Evolutionary conservation across 164 flowering plant species (phyloP).

Genomic region (Berberis thunbergii): DNA sequence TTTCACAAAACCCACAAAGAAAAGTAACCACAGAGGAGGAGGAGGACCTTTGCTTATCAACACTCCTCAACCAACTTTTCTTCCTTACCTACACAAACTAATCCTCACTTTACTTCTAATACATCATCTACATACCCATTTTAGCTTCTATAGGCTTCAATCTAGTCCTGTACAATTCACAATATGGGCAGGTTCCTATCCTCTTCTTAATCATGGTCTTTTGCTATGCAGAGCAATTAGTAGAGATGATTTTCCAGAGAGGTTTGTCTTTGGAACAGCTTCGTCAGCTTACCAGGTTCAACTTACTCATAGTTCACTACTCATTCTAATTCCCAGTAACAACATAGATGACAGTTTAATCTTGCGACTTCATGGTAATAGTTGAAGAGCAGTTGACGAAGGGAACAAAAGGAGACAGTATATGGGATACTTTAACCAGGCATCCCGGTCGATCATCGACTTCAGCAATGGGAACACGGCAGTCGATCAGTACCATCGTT

Average conservation of each 20-base stretch:
- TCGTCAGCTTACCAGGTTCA: slow-evolving; percentile 89
- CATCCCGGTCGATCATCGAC: slow-evolving; percentile 63
- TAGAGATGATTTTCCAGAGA: slow-evolving; percentile 67
- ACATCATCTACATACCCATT: neutral
- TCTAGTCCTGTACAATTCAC: neutral
- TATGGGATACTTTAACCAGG: slow-evolving; percentile 74
- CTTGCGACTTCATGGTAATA: slow-evolving; percentile 7
- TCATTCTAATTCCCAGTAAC: neutral
- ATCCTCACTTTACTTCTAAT: neutral
- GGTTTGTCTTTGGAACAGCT: slow-evolving; percentile 76
- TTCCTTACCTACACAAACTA: too few species aligned
- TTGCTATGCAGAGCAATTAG: slow-evolving; percentile 27
- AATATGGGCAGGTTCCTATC: slow-evolving; percentile 14
- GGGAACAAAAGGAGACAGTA: slow-evolving; percentile 70
- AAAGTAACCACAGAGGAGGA: too few species aligned
- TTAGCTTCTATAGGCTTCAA: neutral
- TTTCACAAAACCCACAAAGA: too few species aligned
- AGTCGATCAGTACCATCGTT: slow-evolving; percentile 87
- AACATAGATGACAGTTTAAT: too few species aligned
- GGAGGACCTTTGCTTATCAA: too few species aligned
- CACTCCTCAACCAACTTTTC: too few species aligned
- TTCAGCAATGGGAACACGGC: slow-evolving; percentile 81
- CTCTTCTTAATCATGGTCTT: slow-evolving; percentile 9
- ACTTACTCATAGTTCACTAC: neutral
- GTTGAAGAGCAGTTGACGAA: slow-evolving; percentile 83